Conservation (phyloP, 2,329 filamentous ascomycete species). For the Coniochaeta sp. region DNA sequence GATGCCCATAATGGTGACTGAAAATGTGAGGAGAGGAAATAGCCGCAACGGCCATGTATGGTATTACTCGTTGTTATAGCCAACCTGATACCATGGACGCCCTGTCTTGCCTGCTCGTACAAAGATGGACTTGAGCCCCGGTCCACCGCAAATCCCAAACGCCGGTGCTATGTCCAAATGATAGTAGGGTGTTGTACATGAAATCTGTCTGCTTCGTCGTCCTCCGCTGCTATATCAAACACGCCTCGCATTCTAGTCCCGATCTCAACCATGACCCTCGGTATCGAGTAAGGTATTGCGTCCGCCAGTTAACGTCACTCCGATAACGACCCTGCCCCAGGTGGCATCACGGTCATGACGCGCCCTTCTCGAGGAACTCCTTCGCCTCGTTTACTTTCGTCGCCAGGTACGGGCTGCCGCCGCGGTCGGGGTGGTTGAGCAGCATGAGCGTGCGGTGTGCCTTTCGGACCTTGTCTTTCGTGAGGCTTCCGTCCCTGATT, state of each 20-base stretch:
- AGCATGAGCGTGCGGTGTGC: conserved; percentile 95
- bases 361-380: conserved; percentile 80
- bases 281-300: too few species aligned
- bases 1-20: neutral
- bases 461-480: conserved; percentile 91
- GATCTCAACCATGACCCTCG: too few species aligned
- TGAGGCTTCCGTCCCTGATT: conserved; percentile 72
- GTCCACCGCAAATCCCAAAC: conserved; percentile 7
- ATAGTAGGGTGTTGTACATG: conserved; percentile 5
- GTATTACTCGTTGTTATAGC: neutral
- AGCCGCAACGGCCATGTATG: neutral
- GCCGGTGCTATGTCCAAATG: conserved; percentile 14
- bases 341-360: conserved; percentile 6
- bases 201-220: neutral
- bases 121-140: neutral
- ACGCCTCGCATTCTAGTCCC: too few species aligned
- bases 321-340: neutral
- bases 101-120: neutral
- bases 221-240: conserved; percentile 10
- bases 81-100: neutral
- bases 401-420: conserved; percentile 90
- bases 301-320: too few species aligned
- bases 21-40: neutral
- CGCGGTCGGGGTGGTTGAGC: conserved; percentile 94
- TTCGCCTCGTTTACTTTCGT: conserved; percentile 99